phyloP scores from a whole-genome alignment of 495 filamentous ascomycete species.

The Haplographium delicatum region DNA sequence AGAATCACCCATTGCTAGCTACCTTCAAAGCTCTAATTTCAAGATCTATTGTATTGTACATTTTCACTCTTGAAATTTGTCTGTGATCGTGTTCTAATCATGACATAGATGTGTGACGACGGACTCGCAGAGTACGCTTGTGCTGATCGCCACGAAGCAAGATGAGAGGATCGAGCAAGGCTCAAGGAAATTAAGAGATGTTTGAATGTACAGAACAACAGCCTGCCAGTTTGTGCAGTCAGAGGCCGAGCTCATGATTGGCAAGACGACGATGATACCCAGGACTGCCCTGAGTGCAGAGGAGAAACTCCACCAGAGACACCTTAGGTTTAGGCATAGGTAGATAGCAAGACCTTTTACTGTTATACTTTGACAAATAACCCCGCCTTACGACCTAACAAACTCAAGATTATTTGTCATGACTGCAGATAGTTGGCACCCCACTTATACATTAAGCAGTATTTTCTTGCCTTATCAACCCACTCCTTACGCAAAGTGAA shows the following conservation, averaged over 20 bases:
- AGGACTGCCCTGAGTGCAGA: conserved; percentile 9
- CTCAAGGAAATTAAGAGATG: conserved; percentile 7
- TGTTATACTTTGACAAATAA: not conserved
- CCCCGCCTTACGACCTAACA: not conserved
- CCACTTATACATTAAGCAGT: conserved; percentile 10
- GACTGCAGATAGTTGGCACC: too few species aligned
- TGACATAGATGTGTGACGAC: conserved; percentile 8
- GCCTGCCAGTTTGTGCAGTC: not conserved
- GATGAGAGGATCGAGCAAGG: conserved; percentile 4
- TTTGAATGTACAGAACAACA: not conserved
- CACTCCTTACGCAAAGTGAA: conserved; percentile 4
- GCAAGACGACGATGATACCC: conserved; percentile 3
- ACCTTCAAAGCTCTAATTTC: too few species aligned
- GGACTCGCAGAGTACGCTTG: conserved; percentile 3
- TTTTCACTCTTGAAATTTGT: too few species aligned
- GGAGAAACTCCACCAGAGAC: conserved; percentile 11
- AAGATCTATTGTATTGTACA: too few species aligned
- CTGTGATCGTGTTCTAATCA: too few species aligned
- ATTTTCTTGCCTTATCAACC: not conserved
- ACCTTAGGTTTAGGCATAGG: not conserved
- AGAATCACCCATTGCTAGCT: too few species aligned
- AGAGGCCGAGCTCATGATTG: conserved; percentile 5
- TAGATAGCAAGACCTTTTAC: not conserved
- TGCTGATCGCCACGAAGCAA: conserved; percentile 8
- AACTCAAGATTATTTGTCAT: too few species aligned